phyloP scores from a whole-genome alignment of 1,139 yeast genomes.

The Sugiyamaella xylanicola region DNA sequence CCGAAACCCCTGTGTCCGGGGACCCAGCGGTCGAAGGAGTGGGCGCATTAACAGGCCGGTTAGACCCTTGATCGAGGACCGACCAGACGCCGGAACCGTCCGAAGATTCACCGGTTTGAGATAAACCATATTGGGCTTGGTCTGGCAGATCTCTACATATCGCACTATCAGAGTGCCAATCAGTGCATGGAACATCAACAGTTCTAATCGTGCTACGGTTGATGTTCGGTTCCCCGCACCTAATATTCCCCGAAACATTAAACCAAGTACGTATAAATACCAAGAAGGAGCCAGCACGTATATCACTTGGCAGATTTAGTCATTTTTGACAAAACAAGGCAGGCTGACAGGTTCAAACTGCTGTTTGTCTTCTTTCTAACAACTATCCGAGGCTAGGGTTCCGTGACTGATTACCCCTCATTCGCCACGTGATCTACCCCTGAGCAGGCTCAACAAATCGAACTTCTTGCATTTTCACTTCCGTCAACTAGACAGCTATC shows the following conservation, averaged over 20 bases:
- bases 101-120: not conserved
- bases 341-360: not conserved
- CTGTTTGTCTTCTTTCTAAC: not conserved
- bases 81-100: too few relatives aligned
- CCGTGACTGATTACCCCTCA: not conserved
- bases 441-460: slow-evolving; percentile 1
- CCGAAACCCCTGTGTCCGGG: too few relatives aligned
- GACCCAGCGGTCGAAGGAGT: too few relatives aligned
- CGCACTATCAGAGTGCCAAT: not conserved
- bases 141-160: not conserved
- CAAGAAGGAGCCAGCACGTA: too few relatives aligned
- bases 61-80: too few relatives aligned
- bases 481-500: not conserved
- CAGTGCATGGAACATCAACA: not conserved
- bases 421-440: not conserved
- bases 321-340: too few relatives aligned
- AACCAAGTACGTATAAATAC: not conserved
- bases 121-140: not conserved
- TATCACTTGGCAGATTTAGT: too few relatives aligned
- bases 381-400: slow-evolving; percentile 1
- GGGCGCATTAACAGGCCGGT: too few relatives aligned
- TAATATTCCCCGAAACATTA: too few relatives aligned
- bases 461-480: not conserved
- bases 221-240: not conserved
- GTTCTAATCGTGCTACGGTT: not conserved